Percentiles rank a stretch among this genome's conserved stretches.
phyloP scores from a whole-genome alignment of 208 protist genomes.

The Angomonas desouzai region DNA sequence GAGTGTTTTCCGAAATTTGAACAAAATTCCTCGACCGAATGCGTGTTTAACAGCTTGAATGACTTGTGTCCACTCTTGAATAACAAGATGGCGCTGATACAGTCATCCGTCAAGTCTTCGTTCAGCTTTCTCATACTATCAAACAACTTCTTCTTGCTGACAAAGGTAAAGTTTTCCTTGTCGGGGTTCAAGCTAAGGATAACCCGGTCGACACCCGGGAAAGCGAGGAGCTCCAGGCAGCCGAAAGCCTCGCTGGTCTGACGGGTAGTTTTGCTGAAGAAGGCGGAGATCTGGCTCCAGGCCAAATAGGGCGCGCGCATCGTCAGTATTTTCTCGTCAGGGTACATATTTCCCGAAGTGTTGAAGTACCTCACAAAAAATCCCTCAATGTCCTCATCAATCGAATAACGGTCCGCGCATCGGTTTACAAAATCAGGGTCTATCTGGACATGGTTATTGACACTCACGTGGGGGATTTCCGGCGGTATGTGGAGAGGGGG shows the following conservation, averaged over 20 bases:
- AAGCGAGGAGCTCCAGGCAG: conserved; percentile 77
- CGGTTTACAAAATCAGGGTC: conserved; percentile 33
- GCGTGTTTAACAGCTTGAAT: conserved; percentile 28
- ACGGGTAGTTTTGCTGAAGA: conserved; percentile 40
- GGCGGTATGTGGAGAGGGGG: conserved; percentile 19
- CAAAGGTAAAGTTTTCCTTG: conserved; percentile 59
- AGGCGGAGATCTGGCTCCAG: conserved; percentile 84
- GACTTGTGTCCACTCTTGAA: conserved; percentile 29
- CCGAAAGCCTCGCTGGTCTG: conserved; percentile 72
- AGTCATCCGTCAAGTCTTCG: conserved; percentile 31
- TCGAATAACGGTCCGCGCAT: conserved; percentile 50
- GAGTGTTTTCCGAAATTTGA: neutral
- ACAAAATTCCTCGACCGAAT: conserved; percentile 32
- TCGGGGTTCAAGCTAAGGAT: conserved; percentile 74
- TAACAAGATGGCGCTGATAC: conserved; percentile 31
- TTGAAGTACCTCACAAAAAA: conserved; percentile 53
- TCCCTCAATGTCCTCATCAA: conserved; percentile 79
- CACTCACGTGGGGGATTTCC: conserved; percentile 9
- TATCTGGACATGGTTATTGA: conserved; percentile 18
- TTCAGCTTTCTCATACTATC: conserved; percentile 24
- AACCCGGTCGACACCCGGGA: conserved; percentile 79
- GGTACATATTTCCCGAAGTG: conserved; percentile 3
- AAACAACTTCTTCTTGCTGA: conserved; percentile 53
- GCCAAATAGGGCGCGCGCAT: conserved; percentile 82
- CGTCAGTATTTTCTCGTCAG: conserved; percentile 37